Conservation (phyloP, 306 rosid species). For the Mucuna pruriens region DNA sequence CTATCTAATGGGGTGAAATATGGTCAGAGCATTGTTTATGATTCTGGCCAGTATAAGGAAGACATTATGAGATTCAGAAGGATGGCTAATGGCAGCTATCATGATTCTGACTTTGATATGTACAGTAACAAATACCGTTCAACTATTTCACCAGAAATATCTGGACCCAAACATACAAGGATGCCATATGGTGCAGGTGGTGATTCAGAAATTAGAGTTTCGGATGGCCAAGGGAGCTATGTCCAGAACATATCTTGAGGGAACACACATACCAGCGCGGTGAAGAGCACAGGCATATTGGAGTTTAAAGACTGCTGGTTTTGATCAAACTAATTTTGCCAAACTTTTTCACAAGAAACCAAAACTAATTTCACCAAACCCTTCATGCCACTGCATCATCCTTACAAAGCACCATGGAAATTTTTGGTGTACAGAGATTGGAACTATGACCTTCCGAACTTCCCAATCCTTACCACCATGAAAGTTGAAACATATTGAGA, state of each 20-base stretch:
- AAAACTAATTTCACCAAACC: background rate
- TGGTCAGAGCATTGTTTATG: conserved; percentile 82
- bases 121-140: conserved; percentile 49
- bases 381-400: conserved; percentile 22
- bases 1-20: conserved; percentile 86
- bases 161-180: conserved; percentile 41
- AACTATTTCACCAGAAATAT: conserved; percentile 41
- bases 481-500: conserved; percentile 21
- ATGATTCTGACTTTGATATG: conserved; percentile 53
- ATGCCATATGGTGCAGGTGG: conserved; percentile 40
- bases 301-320: conserved; percentile 30
- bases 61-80: conserved; percentile 67
- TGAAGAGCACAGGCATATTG: conserved; percentile 9
- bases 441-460: conserved; percentile 9
- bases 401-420: background rate
- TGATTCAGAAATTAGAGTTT: conserved; percentile 60
- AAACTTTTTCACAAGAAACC: background rate
- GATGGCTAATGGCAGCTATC: conserved; percentile 56
- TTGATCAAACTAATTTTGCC: conserved; percentile 26
- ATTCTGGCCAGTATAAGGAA: conserved; percentile 71
- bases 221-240: conserved; percentile 15
- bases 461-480: background rate
- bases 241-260: conserved; percentile 18
- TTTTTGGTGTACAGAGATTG: background rate
- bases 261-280: conserved; percentile 22